phyloP scores from a whole-genome alignment of 768 basidiomycete species.

The Trametes sanguinea region DNA sequence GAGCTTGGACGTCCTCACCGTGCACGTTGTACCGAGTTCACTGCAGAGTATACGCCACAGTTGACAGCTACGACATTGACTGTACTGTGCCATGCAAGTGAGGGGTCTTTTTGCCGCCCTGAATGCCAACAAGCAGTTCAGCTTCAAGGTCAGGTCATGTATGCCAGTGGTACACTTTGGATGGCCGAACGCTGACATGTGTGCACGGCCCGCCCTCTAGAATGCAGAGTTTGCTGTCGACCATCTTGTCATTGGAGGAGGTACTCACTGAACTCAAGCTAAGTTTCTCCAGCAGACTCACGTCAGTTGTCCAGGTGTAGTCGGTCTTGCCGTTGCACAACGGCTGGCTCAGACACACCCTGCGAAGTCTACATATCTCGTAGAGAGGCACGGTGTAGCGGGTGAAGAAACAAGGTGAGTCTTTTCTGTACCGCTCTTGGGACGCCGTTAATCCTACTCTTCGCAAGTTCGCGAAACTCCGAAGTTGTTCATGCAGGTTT shows the following conservation, averaged over 20 bases:
- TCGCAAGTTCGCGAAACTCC: slow-evolving; percentile 81
- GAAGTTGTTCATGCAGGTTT: slow-evolving; percentile 92
- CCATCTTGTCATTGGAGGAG: slow-evolving; percentile 87
- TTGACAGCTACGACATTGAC: not conserved
- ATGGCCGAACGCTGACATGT: not conserved
- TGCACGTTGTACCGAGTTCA: too few relatives aligned
- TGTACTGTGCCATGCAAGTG: slow-evolving; percentile 33
- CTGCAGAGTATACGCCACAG: not conserved
- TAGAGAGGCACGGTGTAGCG: slow-evolving; percentile 72
- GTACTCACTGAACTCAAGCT: slow-evolving; percentile 37
- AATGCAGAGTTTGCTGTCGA: slow-evolving; percentile 75
- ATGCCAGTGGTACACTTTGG: too few relatives aligned
- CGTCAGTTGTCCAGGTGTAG: slow-evolving; percentile 53
- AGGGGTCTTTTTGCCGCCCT: slow-evolving; percentile 60
- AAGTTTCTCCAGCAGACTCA: not conserved
- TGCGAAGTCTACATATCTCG: slow-evolving; percentile 70
- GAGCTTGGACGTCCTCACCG: too few relatives aligned
- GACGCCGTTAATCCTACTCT: slow-evolving; percentile 1
- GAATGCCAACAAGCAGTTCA: slow-evolving; percentile 59
- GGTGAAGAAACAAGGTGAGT: slow-evolving; percentile 88
- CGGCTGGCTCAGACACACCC: slow-evolving; percentile 65
- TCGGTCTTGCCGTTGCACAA: slow-evolving; percentile 86
- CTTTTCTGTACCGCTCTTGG: slow-evolving; percentile 15
- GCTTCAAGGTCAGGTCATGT: slow-evolving; percentile 54
- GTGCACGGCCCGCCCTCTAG: slow-evolving; percentile 33